Conservation (phyloP, 768 basidiomycete species). For the Megacollybia marginata region DNA sequence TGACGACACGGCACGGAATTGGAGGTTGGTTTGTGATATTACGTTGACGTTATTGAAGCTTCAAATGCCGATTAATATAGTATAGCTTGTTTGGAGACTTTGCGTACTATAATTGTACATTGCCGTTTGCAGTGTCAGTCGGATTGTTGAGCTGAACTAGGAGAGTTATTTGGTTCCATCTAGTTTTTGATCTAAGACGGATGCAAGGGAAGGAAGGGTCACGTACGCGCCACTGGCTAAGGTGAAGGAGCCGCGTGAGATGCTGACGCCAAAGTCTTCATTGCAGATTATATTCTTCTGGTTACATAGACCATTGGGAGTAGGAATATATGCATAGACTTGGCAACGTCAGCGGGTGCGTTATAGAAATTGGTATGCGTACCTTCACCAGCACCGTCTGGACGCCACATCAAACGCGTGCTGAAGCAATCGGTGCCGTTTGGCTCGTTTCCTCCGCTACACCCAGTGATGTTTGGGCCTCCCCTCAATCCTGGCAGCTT, state of each 20-base stretch:
- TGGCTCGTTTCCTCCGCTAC: constrained; percentile 61
- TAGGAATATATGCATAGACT: constrained; percentile 82
- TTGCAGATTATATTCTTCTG: constrained; percentile 56
- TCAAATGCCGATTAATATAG: background rate
- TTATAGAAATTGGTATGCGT: constrained; percentile 10
- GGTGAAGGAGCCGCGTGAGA: constrained; percentile 58
- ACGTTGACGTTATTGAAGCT: constrained; percentile 68
- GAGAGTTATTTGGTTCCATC: constrained; percentile 69
- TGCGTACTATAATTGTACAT: constrained; percentile 59
- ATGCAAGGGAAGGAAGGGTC: constrained; percentile 4
- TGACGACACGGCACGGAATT: constrained; percentile 47
- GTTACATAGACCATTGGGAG: constrained; percentile 51
- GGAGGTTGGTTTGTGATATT: constrained; percentile 51
- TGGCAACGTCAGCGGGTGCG: constrained; percentile 4
- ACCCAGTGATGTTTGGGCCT: constrained; percentile 53
- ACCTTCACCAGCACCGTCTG: constrained; percentile 63
- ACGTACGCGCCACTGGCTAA: constrained; percentile 60
- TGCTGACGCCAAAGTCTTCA: constrained; percentile 69
- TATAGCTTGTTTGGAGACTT: background rate
- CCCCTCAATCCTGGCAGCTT: constrained; percentile 76
- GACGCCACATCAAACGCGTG: constrained; percentile 71
- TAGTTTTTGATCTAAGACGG: constrained; percentile 14
- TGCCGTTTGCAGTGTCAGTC: constrained; percentile 62
- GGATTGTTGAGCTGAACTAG: constrained; percentile 75
- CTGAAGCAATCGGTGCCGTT: constrained; percentile 68